A percentile compares a stretch with the other conserved stretches of the same genome.
Conservation (phyloP, 148 eudicot genomes). For the Pharnaceum exiguum region DNA sequence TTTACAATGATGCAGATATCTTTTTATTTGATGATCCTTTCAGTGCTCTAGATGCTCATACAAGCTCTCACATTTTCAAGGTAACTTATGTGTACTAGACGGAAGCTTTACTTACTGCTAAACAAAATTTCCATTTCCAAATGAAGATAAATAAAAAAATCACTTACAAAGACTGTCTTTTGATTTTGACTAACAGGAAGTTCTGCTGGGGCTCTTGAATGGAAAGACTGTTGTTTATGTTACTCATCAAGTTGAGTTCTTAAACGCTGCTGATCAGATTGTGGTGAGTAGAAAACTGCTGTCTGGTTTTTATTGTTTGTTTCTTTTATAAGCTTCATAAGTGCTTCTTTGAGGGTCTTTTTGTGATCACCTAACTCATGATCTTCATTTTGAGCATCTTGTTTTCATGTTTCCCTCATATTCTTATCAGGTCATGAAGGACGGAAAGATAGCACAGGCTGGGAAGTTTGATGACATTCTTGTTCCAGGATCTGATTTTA, state of each 20-base stretch:
- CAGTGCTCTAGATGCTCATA: constrained; percentile 48
- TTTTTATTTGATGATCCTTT: constrained; percentile 31
- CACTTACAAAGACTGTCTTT: neutral
- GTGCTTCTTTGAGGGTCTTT: too few species aligned
- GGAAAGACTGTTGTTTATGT: constrained; percentile 10
- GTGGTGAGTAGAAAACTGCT: neutral
- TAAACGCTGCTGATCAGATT: constrained; percentile 9
- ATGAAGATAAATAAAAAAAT: too few species aligned
- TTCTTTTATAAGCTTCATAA: too few species aligned
- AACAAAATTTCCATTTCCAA: too few species aligned
- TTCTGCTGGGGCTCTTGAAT: constrained; percentile 13
- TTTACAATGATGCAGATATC: constrained; percentile 17
- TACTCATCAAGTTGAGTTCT: constrained; percentile 20
- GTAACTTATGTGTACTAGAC: too few species aligned
- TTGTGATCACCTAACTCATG: too few species aligned
- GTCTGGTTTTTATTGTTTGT: too few species aligned
- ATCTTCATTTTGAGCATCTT: too few species aligned
- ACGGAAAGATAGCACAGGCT: constrained; percentile 1
- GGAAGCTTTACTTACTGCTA: too few species aligned
- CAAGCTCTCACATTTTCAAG: constrained; percentile 37
- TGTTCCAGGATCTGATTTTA: constrained; percentile 5
- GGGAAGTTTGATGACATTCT: constrained; percentile 3
- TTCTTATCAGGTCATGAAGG: constrained; percentile 13
- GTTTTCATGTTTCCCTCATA: neutral
- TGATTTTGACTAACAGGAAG: neutral